Conservation (phyloP, 108 stramenopile genomes). For the Conticribra guillardii region DNA sequence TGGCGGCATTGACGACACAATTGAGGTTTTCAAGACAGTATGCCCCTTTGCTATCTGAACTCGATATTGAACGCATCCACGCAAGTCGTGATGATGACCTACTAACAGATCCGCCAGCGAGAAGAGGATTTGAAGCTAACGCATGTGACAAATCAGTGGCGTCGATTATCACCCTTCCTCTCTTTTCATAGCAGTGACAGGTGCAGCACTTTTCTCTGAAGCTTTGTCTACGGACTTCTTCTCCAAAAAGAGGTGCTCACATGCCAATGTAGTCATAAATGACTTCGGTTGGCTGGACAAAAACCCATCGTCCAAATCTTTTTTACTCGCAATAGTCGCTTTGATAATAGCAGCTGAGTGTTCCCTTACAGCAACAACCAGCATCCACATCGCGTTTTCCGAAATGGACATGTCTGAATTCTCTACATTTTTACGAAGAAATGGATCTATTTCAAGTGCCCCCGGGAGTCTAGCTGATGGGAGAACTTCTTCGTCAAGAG, state of each 20-base stretch:
- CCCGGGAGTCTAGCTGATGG: constrained; percentile 66
- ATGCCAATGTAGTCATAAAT: constrained; percentile 13
- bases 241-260: neutral
- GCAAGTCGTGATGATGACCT: constrained; percentile 9
- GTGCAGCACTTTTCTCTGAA: neutral
- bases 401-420: constrained; percentile 55
- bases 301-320: constrained; percentile 13
- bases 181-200: neutral
- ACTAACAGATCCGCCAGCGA: constrained; percentile 1
- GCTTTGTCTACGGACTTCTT: neutral
- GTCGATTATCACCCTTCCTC: neutral
- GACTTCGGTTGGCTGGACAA: constrained; percentile 23
- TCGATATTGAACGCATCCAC: neutral
- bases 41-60: neutral
- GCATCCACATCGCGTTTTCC: constrained; percentile 75
- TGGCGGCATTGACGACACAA: neutral
- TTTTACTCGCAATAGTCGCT: constrained; percentile 43
- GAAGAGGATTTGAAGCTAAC: constrained; percentile 8
- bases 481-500: constrained; percentile 16
- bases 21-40: neutral
- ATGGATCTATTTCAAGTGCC: constrained; percentile 64
- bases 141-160: constrained; percentile 1
- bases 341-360: constrained; percentile 52
- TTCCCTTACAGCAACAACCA: constrained; percentile 69
- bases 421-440: constrained; percentile 50